Evolutionary conservation across 1,139 yeast species (phyloP), one percentile per base, ranked within the genome.

Genomic region (Lodderomyces metapsilosis): DNA sequence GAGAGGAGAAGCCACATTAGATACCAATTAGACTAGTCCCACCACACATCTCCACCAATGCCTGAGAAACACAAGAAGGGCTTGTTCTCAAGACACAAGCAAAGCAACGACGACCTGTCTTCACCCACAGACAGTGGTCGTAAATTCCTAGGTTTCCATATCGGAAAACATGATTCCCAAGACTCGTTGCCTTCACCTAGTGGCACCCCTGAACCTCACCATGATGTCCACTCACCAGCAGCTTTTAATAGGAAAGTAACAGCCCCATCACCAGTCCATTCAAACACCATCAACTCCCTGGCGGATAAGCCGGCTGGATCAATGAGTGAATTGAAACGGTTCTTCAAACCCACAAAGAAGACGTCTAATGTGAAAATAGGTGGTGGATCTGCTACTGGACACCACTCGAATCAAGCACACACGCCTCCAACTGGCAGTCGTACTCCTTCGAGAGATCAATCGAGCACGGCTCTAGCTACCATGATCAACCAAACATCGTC

Each of bases 21-120:
- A n/a, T n/a, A n/a, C 12, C 27, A 24, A 24, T 24, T 11, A 4
- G 5, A 24, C 9, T 24, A 6, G 27, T 20, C 5, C 22, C 25
- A 23, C n/a, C 25, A 23, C 25, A 20, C 13, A 25, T n/a, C 16
- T n/a, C n/a, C n/a, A n/a, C 23, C n/a, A n/a, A 71, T 72, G 78
- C 76, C 76, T 34, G 78, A 72, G 49, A 68, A 67, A 59, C 76
- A 69, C 54, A 71, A 69, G 50, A 60, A 69, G 53, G 70, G 71
- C 58, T 56, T 72, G 39, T 66, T 68, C 46, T 52, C 58, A 37
- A 64, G 61, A 46, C 66, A 68, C 50, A 64, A 63, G 45, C 56
- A 53, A 39, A 51, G 61, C 10, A 46, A 45, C 34, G 51, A 57
- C 3, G 68, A 59, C 16, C 69, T n/a, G n/a, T n/a, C n/a, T n/a